Percentiles rank a stretch among this genome's conserved stretches.
Evolutionary conservation across 2,329 filamentous ascomycete species (phyloP).

Genomic region (Xylaria sp.): DNA sequence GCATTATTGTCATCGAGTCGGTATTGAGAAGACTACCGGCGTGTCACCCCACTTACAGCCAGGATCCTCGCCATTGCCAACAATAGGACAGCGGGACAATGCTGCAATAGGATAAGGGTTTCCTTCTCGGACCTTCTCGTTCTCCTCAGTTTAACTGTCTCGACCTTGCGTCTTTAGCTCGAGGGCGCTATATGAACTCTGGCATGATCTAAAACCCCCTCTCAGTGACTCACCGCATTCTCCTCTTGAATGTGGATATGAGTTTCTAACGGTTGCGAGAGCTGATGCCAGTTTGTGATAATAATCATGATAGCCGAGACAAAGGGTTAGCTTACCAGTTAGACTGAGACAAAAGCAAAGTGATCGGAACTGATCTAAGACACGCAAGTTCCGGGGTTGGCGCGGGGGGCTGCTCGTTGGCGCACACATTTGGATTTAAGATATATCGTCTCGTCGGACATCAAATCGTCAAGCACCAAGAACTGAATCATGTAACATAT

Average conservation of each 20-base stretch:
- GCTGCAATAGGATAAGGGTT: constrained; percentile 30
- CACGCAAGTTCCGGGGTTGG: background rate
- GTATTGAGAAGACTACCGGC: background rate
- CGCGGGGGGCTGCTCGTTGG: constrained; percentile 17
- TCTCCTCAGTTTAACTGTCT: constrained; percentile 3
- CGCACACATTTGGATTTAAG: constrained; percentile 13
- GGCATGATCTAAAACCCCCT: constrained; percentile 4
- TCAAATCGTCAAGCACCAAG: background rate
- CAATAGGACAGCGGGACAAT: constrained; percentile 12
- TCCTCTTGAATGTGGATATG: background rate
- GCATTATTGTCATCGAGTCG: constrained; percentile 3
- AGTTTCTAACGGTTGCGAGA: background rate
- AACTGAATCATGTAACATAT: background rate
- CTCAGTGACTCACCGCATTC: constrained; percentile 11
- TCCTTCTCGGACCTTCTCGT: constrained; percentile 13
- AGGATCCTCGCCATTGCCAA: constrained; percentile 1
- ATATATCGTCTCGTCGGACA: constrained; percentile 14
- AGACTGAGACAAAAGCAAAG: constrained; percentile 27
- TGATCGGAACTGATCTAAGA: constrained; percentile 15
- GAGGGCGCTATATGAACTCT: constrained; percentile 3
- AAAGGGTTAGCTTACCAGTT: constrained; percentile 10
- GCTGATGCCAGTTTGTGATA: constrained; percentile 1
- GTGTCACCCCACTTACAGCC: constrained; percentile 3
- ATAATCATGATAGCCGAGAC: constrained; percentile 28
- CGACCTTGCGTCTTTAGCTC: constrained; percentile 12